Evolutionary conservation across 176 grass and related monocot genomes (phyloP).

Genomic region (Dendrocalamus sinicus): DNA sequence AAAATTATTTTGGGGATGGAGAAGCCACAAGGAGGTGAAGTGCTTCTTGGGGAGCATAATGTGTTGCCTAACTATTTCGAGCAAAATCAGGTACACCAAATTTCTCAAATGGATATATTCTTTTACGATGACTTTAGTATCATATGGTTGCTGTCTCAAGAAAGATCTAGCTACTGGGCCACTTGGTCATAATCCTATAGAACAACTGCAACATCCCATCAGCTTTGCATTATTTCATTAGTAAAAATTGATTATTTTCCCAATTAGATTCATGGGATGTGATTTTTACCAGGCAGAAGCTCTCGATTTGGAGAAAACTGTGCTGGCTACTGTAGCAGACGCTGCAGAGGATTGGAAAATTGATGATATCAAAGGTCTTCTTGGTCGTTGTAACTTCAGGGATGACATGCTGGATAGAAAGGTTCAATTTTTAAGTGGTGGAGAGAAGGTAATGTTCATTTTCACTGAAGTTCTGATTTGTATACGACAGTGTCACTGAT

Average conservation of each 20-base stretch:
- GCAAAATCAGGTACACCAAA: constrained; percentile 86
- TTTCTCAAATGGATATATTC: constrained; percentile 5
- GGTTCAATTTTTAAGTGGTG: constrained; percentile 87
- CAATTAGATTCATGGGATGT: constrained; percentile 30
- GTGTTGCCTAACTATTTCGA: constrained; percentile 97
- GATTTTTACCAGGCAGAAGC: constrained; percentile 82
- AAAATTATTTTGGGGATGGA: constrained; percentile 87
- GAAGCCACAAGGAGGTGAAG: constrained; percentile 80
- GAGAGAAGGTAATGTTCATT: constrained; percentile 77
- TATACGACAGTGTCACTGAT: neutral
- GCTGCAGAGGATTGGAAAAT: constrained; percentile 92
- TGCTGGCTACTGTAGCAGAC: constrained; percentile 85
- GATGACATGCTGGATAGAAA: constrained; percentile 97
- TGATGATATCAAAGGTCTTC: constrained; percentile 97
- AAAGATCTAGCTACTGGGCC: neutral
- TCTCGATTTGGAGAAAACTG: constrained; percentile 95
- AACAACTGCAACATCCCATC: neutral
- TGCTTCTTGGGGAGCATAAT: constrained; percentile 91
- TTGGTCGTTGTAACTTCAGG: constrained; percentile 96
- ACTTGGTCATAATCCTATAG: neutral
- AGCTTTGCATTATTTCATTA: constrained; percentile 23
- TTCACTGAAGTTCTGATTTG: constrained; percentile 14
- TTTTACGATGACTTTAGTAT: constrained; percentile 19
- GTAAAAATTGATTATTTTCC: neutral
- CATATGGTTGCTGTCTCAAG: constrained; percentile 21